phyloP scores from a whole-genome alignment of 2,329 filamentous ascomycete species.

The Volutella citrinella region DNA sequence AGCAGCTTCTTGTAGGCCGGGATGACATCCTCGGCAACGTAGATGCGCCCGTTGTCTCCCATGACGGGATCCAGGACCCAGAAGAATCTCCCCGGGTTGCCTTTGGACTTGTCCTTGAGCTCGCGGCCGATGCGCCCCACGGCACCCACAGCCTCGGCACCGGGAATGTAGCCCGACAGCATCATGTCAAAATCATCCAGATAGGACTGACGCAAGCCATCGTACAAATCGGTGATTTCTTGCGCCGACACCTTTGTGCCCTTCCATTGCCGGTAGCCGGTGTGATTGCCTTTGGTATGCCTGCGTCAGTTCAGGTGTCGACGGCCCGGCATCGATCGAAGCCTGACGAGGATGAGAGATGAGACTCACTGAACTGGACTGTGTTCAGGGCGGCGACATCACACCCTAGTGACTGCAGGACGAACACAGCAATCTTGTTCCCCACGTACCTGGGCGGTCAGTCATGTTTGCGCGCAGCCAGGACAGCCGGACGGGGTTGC shows the following conservation, averaged over 20 bases:
- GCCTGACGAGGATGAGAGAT: background rate
- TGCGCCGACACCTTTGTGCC: constrained; percentile 78
- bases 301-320: too few relatives aligned
- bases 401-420: constrained; percentile 89
- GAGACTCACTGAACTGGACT: constrained; percentile 84
- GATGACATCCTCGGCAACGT: constrained; percentile 88
- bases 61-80: constrained; percentile 98
- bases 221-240: constrained; percentile 81
- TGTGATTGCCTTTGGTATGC: constrained; percentile 76
- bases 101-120: constrained; percentile 63
- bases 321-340: too few relatives aligned
- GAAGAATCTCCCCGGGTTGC: constrained; percentile 76
- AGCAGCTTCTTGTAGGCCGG: constrained; percentile 84
- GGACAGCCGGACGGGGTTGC: too few relatives aligned
- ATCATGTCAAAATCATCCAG: constrained; percentile 91
- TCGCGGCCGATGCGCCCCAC: constrained; percentile 83
- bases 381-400: constrained; percentile 95
- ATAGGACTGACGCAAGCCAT: constrained; percentile 77
- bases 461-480: too few relatives aligned
- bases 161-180: constrained; percentile 91
- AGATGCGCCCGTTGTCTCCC: constrained; percentile 91
- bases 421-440: constrained; percentile 94
- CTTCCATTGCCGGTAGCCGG: constrained; percentile 84
- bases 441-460: constrained; percentile 90
- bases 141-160: constrained; percentile 76